Evolutionary conservation across 306 rosid species (phyloP).

Genomic region (Vigna reflexopilosa): DNA sequence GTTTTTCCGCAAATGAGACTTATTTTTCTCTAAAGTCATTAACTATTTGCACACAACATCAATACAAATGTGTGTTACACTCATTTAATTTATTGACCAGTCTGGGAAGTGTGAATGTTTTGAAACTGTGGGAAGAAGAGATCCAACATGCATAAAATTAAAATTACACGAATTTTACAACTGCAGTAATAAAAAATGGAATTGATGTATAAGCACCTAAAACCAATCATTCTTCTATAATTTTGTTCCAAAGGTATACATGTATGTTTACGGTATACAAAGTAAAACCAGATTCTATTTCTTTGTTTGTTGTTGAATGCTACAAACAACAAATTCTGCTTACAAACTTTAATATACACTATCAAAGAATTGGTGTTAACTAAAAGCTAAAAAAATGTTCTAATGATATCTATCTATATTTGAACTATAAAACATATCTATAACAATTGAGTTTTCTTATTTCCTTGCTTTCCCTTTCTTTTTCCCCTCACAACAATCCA

Average conservation of each 20-base stretch:
- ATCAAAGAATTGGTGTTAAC: not conserved
- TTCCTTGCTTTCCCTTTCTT: not conserved
- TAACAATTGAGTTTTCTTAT: constrained; percentile 8
- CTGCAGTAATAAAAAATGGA: not conserved
- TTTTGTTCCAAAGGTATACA: not conserved
- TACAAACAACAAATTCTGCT: not conserved
- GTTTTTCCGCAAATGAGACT: too few relatives aligned
- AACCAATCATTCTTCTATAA: not conserved
- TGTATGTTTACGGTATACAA: not conserved
- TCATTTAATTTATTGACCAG: too few relatives aligned
- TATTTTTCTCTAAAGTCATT: not conserved
- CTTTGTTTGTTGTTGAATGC: not conserved
- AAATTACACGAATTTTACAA: not conserved
- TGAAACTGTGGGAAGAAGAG: not conserved
- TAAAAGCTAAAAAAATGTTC: constrained; percentile 19
- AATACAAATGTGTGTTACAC: not conserved
- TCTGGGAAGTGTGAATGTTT: not conserved
- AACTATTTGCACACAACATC: not conserved
- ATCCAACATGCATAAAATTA: not conserved
- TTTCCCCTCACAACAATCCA: not conserved
- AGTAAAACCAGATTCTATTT: not conserved
- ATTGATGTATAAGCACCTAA: not conserved
- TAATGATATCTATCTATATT: not conserved
- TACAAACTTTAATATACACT: not conserved
- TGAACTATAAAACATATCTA: not conserved